Base-by-base conservation (phyloP, 306 rosid genomes). In the Adenanthera pavonina region DNA sequence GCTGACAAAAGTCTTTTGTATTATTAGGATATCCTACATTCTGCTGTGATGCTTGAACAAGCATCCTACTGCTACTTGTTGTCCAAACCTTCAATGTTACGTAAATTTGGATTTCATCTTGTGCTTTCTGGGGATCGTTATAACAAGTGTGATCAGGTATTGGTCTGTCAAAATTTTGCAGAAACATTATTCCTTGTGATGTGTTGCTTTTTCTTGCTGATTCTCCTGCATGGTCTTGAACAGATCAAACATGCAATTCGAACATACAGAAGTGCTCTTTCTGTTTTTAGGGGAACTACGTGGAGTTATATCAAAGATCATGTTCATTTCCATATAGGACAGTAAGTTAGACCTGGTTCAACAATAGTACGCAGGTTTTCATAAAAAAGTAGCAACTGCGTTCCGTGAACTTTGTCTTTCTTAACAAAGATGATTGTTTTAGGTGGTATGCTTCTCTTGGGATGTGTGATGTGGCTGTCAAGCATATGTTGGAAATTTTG, bases 31-130 rank as follows among this genome's bases (percentile, higher is more conserved):
- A 90, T 88, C 75, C 88, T 95, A 78, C 96, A 87, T 81, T 92
- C 99, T 49, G 99, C 98, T 65, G 98, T 95, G 73, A 93, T 95
- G 96, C 98, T 93, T 74, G 99, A 95, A 90, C 99, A 95, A 92
- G 99, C 99, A 53, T 92, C 99, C 8, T 92, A 91, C 85, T 95
- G 99, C 84, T 95, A 92, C 88, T 85, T 92, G 87, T 54, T 90
- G 86, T 89, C 98, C 79, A 90, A 86, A 81, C 99, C 99, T 81
- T 94, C 98, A 79, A 87, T 95, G 98, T 83, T 90, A 67, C 97
- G 94, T 84, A 95, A 95, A 86, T 92, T 89, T 82, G 99, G 99
- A 82, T 95, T 95, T 89, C 98, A 95, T 92, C 97, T 95, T 80
- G 99, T 95, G 88, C 97, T 95, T 84, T 89, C 99, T 78, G 99